These are phyloP conservation scores for Elasticomyces elasticus DNA, from an alignment of 495 filamentous ascomycete genomes.

Conservation along the genomic window DNA sequence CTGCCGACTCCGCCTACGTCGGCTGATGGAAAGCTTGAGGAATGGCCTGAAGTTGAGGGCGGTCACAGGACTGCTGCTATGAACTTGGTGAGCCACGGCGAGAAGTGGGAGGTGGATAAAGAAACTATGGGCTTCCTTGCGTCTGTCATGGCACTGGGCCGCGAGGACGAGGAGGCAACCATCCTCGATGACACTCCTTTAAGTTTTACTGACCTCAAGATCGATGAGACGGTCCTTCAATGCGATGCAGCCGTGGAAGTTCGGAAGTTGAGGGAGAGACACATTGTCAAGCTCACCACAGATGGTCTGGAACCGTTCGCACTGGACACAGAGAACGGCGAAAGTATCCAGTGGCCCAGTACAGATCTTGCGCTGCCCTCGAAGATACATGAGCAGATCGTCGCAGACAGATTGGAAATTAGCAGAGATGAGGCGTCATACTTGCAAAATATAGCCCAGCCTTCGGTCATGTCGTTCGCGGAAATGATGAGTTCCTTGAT, in stretches of 20 bases:
- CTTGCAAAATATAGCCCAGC: constrained; percentile 21
- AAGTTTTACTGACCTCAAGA: constrained; percentile 14
- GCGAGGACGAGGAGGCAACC: not conserved
- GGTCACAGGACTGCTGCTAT: not conserved
- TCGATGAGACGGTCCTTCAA: constrained; percentile 24
- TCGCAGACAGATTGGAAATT: constrained; percentile 39
- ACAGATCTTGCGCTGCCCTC: constrained; percentile 22
- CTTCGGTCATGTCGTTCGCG: not conserved
- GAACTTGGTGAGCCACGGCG: not conserved
- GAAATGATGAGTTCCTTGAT: not conserved
- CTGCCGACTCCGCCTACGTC: not conserved
- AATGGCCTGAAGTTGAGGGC: constrained; percentile 2
- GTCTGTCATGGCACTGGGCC: constrained; percentile 1
- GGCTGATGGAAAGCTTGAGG: not conserved
- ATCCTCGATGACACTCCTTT: not conserved
- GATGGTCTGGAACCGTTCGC: constrained; percentile 38
- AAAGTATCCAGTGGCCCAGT: constrained; percentile 43
- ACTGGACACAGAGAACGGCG: constrained; percentile 40
- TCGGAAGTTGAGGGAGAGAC: constrained; percentile 16
- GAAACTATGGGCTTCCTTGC: constrained; percentile 13
- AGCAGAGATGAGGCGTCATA: constrained; percentile 32
- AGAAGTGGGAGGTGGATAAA: constrained; percentile 19
- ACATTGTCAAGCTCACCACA: constrained; percentile 5
- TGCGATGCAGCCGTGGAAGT: constrained; percentile 29
- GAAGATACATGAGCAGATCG: constrained; percentile 21